Base-by-base conservation (phyloP, 2,329 filamentous ascomycete species). In the Fusarium piperis region DNA sequence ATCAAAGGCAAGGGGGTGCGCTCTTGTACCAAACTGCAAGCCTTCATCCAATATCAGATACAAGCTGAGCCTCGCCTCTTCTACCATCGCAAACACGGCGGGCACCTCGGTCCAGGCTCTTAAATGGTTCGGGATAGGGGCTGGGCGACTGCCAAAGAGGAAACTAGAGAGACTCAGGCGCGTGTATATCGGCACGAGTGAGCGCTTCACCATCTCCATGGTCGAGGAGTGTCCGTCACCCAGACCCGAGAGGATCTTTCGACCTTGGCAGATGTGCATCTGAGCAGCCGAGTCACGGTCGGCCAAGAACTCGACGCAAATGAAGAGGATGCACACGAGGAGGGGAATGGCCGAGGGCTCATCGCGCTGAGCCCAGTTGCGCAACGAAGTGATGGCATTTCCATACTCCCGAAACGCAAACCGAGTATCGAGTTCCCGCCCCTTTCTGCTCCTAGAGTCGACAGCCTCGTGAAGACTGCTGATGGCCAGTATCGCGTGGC, bases 271-370 rank as follows among this genome's bases (percentile, higher is more conserved):
- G 16, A 85, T 83, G 55, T 85, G 84, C 62, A 85, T 77, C 52
- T 84, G 80, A 0, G 86, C 84, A 11, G 83, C 82, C 6, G 77
- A 75, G 46, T 84, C 83, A 64, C 88, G 84, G 38, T 85, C 84
- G 35, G 85, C 85, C 65, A 89, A 79, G 71, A 87, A 86, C 75
- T 89, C 87, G 55, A 88, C 83, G 70, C 86, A 87, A 26, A 86
- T 84, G 67, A 88, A 87, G 23, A 88, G 77, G 1, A 87, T 75
- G 67, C 85, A 87, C 7, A 84, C 83, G 4, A 87, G 77, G 16
- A 88, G 72, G 1, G 80, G 80, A 0, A 82, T 72, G 1, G 76
- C 74, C 8, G 77, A 73, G 2, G 72, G 16, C 67, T 80, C 74
- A 75, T 79, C 70, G 16, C 78, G 71, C 51, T 73, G 66, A 3